Conservation (phyloP, 1,139 yeast genomes). For the Tardiomyces blankii region DNA sequence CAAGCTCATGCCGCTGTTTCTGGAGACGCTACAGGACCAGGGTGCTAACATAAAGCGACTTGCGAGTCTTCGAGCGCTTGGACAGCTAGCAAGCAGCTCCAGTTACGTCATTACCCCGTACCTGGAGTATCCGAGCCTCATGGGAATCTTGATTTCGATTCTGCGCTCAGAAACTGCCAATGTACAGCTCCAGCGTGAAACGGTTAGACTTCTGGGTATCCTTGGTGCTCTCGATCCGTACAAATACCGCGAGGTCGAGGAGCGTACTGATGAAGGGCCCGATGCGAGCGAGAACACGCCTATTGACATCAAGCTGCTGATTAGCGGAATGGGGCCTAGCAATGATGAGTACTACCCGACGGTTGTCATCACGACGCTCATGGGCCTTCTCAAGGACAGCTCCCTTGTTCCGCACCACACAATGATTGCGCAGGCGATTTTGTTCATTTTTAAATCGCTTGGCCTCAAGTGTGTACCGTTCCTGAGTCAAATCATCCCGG, state of each 20-base stretch:
- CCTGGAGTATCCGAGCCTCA: slow-evolving; percentile 78
- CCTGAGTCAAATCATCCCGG: slow-evolving; percentile 79
- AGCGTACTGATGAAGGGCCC: slow-evolving; percentile 35
- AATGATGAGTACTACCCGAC: slow-evolving; percentile 93
- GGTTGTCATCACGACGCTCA: slow-evolving; percentile 76
- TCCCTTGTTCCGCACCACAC: slow-evolving; percentile 82
- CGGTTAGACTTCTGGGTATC: slow-evolving; percentile 81
- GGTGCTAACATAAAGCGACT: slow-evolving; percentile 78
- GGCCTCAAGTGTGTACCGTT: slow-evolving; percentile 85
- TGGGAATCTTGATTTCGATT: slow-evolving; percentile 72
- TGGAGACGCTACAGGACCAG: slow-evolving; percentile 87
- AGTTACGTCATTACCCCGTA: slow-evolving; percentile 95
- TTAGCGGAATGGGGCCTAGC: slow-evolving; percentile 92
- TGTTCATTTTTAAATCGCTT: slow-evolving; percentile 79
- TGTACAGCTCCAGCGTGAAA: slow-evolving; percentile 65
- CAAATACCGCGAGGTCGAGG: slow-evolving; percentile 84
- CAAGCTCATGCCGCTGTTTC: slow-evolving; percentile 73
- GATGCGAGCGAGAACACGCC: slow-evolving; percentile 64
- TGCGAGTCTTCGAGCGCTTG: slow-evolving; percentile 79
- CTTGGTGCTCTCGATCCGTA: slow-evolving; percentile 96
- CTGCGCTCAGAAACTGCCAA: slow-evolving; percentile 66
- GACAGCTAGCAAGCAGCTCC: slow-evolving; percentile 80
- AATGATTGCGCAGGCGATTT: slow-evolving; percentile 81
- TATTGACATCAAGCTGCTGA: slow-evolving; percentile 75
- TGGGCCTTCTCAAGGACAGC: slow-evolving; percentile 75